Evolutionary conservation across 192 early-diverging fungal genomes (phyloP), one percentile per base, ranked within the genome.

Genomic region (Umbelopsis sp.): DNA sequence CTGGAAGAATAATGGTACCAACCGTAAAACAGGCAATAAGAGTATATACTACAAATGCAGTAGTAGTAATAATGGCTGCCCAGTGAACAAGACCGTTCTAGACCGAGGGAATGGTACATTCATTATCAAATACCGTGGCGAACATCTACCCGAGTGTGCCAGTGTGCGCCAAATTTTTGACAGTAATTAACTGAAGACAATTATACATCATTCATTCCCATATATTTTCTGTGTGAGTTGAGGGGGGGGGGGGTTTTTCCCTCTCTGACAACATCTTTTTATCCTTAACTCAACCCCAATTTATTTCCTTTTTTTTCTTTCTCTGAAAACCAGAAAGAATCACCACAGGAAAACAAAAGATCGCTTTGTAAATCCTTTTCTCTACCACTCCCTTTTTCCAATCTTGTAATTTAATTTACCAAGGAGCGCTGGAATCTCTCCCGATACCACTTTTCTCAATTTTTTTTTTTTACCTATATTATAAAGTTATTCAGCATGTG

Each of bases 11-110:
- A 87, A 87, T 67, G 86, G 86, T 23, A 81, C 77, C 3, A 82
- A 85, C 48, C 82, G 79, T 65, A 87, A 87, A 74, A 85, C 84
- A 22, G 84, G 84, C 21, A 82, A 81, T 37, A 85, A 84, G 74
- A 87, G 86, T 67, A 77, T 87, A 27, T 87, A 87, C 65, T 87
- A 83, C 69, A 87, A 87, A 66, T 87, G 86, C 50, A 82, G 82
- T 5, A 87, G 85, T 68, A 87, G 86, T 45, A 83, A 79, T 37
- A 78, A 76, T 61, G 68, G 77, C 12, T 76, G 74, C 33, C 78
- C 71, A 35, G 86, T 87, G 18, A 87, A 87, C 53, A 87, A 87
- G 65, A 87, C 86, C 2, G 86, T 87, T n/a, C 84, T 84, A 6
- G 81, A 80, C 41, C 80, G 76, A 45, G 82, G 78, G 69, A 80